Conservation (phyloP, 352 stramenopile species). For the Phytophthora macrochlamydospora region DNA sequence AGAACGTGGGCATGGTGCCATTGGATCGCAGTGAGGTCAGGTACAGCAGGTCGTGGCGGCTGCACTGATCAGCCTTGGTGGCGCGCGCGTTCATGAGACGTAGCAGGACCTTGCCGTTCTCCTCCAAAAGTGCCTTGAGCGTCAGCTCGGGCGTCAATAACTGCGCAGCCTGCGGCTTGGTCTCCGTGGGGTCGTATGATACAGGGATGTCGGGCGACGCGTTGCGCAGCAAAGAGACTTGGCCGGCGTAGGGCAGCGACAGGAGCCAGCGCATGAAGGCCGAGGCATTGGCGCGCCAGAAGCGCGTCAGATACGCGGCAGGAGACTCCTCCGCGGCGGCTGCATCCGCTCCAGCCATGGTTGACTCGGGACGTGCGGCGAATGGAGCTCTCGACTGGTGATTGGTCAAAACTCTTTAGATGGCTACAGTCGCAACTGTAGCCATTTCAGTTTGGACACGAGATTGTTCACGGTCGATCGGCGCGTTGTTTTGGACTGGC, state of each 20-base stretch:
- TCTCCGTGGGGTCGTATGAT: slow-evolving; percentile 54
- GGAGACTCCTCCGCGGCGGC: slow-evolving; percentile 37
- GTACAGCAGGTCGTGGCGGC: slow-evolving; percentile 77
- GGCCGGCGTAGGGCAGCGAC: slow-evolving; percentile 70
- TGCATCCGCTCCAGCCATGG: slow-evolving; percentile 37
- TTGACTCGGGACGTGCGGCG: background rate
- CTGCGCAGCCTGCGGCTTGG: slow-evolving; percentile 62
- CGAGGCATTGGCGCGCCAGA: slow-evolving; percentile 76
- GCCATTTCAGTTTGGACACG: no score
- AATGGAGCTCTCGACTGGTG: no score
- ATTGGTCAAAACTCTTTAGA: no score
- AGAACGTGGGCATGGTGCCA: slow-evolving; percentile 86
- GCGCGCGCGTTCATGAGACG: slow-evolving; percentile 79
- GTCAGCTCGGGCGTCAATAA: slow-evolving; percentile 76
- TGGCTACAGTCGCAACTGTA: no score
- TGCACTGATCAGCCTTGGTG: slow-evolving; percentile 71
- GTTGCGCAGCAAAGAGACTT: slow-evolving; percentile 79
- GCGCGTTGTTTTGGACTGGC: background rate
- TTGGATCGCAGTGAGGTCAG: slow-evolving; percentile 58
- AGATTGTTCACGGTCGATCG: background rate
- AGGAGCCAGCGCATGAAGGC: slow-evolving; percentile 89
- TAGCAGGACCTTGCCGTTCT: slow-evolving; percentile 82
- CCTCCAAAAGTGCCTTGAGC: slow-evolving; percentile 72
- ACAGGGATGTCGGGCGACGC: slow-evolving; percentile 78
- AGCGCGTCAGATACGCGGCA: slow-evolving; percentile 65